Conservation (phyloP, 805 yeast genomes). For the Limtongia smithiae region DNA sequence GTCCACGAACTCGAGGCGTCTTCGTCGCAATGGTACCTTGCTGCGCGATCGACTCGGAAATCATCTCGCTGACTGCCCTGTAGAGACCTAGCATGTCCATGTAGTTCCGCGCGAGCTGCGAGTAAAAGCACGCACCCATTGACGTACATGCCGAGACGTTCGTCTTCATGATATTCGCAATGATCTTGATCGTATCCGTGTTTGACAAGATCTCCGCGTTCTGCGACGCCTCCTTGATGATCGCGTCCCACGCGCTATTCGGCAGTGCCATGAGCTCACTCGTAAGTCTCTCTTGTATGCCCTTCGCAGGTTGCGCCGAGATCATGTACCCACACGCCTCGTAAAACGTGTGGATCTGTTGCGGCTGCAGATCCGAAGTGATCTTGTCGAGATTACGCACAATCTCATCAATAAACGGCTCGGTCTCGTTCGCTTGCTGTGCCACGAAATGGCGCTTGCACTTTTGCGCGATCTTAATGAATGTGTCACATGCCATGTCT, state of each 20-base stretch:
- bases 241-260: conserved; percentile 89
- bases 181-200: conserved; percentile 81
- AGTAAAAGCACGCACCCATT: conserved; percentile 83
- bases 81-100: conserved; percentile 86
- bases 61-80: conserved; percentile 82
- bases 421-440: conserved; percentile 76
- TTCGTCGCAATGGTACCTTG: conserved; percentile 90
- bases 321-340: conserved; percentile 95
- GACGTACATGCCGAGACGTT: conserved; percentile 94
- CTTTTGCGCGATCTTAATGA: conserved; percentile 89
- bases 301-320: conserved; percentile 73
- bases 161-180: conserved; percentile 91
- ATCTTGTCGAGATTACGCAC: conserved; percentile 76
- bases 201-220: conserved; percentile 67
- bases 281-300: conserved; percentile 66
- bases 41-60: conserved; percentile 69
- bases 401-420: conserved; percentile 88
- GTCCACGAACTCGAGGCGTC: conserved; percentile 89
- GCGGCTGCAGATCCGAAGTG: conserved; percentile 91
- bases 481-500: conserved; percentile 99
- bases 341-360: conserved; percentile 95
- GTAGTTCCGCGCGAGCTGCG: conserved; percentile 83
- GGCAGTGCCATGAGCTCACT: conserved; percentile 84
- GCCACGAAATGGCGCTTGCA: conserved; percentile 94
- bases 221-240: conserved; percentile 76